Conservation (phyloP, 305 asterid species). For the Striga hermonthica region DNA sequence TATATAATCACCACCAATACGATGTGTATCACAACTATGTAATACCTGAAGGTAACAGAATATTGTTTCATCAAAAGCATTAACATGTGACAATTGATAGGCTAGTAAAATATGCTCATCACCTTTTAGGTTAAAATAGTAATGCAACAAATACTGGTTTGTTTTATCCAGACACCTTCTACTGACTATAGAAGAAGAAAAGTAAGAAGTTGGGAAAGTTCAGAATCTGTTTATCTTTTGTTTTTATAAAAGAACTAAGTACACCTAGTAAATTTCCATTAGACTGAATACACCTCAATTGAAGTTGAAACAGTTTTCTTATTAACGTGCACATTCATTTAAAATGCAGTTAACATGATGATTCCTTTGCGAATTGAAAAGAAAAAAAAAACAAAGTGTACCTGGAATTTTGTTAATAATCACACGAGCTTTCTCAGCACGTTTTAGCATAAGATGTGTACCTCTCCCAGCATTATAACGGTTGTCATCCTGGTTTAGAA, state of each 20-base stretch:
- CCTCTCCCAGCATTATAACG: conserved; percentile 92
- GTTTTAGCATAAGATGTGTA: conserved; percentile 77
- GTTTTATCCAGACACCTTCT: neutral
- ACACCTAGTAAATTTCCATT: neutral
- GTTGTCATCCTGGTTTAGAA: conserved; percentile 63
- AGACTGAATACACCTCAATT: too few species aligned
- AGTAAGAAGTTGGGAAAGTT: too few species aligned
- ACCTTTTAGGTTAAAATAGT: neutral
- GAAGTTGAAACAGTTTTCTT: too few species aligned
- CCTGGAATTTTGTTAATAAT: conserved; percentile 90
- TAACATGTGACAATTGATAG: neutral
- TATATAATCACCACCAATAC: neutral
- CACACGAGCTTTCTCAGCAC: conserved; percentile 92
- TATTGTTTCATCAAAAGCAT: neutral
- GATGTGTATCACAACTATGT: neutral
- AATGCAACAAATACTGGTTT: neutral
- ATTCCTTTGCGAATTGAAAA: neutral
- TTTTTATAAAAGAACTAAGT: neutral
- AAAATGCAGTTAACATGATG: neutral
- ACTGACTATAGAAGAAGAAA: neutral
- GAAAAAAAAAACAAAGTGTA: conserved; percentile 26
- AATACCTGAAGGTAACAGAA: conserved; percentile 1
- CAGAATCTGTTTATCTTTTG: too few species aligned
- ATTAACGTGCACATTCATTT: too few species aligned
- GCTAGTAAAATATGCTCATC: neutral